These are phyloP conservation scores for Fomitopsis pulvina DNA, from an alignment of 768 basidiomycete species.

Conservation along the genomic window DNA sequence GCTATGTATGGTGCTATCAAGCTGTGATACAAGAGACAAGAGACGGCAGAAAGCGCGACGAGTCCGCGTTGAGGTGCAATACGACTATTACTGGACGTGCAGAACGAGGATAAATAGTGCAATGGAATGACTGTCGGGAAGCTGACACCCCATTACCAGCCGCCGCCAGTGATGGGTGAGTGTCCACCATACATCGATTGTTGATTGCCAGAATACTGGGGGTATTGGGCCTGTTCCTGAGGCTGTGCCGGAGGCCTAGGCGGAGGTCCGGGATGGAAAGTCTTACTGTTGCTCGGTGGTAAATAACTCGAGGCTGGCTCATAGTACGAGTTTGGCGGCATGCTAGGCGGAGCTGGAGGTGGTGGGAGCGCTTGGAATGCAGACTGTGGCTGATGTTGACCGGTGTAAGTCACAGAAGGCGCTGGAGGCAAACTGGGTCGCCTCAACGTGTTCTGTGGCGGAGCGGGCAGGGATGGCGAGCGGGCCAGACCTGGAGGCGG, in stretches of 20 bases:
- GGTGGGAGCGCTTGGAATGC: constrained; percentile 14
- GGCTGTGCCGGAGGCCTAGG: constrained; percentile 20
- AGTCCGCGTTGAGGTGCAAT: neutral
- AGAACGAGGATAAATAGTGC: constrained; percentile 2
- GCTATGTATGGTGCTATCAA: constrained; percentile 1
- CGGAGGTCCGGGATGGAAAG: constrained; percentile 21
- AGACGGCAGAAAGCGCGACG: neutral
- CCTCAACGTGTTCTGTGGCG: constrained; percentile 19
- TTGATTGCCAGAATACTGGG: constrained; percentile 4
- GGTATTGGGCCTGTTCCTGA: constrained; percentile 10
- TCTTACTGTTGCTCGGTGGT: constrained; percentile 9
- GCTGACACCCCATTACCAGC: neutral
- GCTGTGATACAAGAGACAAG: neutral
- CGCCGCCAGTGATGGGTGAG: constrained; percentile 1
- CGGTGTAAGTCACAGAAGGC: constrained; percentile 25
- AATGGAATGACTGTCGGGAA: neutral
- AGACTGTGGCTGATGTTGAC: constrained; percentile 19
- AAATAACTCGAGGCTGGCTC: constrained; percentile 4
- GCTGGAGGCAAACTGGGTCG: constrained; percentile 39
- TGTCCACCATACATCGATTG: constrained; percentile 12
- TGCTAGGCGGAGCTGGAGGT: constrained; percentile 17
- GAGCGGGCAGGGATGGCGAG: constrained; percentile 8
- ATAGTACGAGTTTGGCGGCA: constrained; percentile 12
- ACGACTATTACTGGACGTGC: neutral
- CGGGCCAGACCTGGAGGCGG: constrained; percentile 11